Evolutionary conservation across 768 basidiomycete species (phyloP).

Genomic region (Collybiopsis luxurians): DNA sequence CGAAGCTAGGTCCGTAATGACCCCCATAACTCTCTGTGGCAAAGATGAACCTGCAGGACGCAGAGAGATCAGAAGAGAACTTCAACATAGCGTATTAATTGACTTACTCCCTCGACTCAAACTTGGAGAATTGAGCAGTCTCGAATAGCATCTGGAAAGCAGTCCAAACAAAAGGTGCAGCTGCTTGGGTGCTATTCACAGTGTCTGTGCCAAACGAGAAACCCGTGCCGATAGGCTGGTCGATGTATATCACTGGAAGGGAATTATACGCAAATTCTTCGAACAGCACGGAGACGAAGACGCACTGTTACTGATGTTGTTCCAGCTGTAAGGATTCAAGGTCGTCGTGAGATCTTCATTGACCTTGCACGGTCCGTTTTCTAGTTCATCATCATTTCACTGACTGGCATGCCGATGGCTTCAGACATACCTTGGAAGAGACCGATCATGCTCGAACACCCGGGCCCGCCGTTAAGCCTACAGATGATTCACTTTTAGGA

Average conservation of each 20-base stretch:
- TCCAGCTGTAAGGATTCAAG: slow-evolving; percentile 70
- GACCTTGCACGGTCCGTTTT: slow-evolving; percentile 64
- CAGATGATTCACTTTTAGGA: neutral
- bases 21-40: slow-evolving; percentile 70
- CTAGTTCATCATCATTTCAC: slow-evolving; percentile 23
- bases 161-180: slow-evolving; percentile 57
- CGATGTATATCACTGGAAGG: slow-evolving; percentile 67
- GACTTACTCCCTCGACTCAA: slow-evolving; percentile 50
- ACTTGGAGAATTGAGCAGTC: slow-evolving; percentile 48
- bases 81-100: neutral
- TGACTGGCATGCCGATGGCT: neutral
- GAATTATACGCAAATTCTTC: too few relatives aligned
- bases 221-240: slow-evolving; percentile 66
- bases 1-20: slow-evolving; percentile 64
- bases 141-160: slow-evolving; percentile 65
- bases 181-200: slow-evolving; percentile 57
- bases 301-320: slow-evolving; percentile 63
- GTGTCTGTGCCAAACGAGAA: slow-evolving; percentile 58
- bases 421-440: slow-evolving; percentile 51
- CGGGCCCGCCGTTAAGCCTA: slow-evolving; percentile 61
- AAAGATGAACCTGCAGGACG: slow-evolving; percentile 48
- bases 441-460: slow-evolving; percentile 63
- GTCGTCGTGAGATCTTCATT: slow-evolving; percentile 52
- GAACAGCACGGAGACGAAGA: neutral
- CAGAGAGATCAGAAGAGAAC: neutral